Evolutionary conservation across 23 red algal genomes (phyloP).

Genomic region (Gracilariopsis chorda): DNA sequence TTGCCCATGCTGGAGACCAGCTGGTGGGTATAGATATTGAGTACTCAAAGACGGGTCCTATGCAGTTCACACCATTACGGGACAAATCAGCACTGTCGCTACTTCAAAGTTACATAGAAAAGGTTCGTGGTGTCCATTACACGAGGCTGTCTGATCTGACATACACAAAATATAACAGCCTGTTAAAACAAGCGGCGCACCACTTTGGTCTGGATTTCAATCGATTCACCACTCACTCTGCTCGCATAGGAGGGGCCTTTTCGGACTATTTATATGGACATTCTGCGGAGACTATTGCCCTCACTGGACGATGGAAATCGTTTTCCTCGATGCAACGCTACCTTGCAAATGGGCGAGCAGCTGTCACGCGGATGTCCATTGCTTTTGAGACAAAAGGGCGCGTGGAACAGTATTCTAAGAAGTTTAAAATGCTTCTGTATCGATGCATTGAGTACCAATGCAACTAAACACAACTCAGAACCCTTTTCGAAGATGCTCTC

Average conservation of each 20-base stretch:
- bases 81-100: not conserved
- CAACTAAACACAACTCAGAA: too few species aligned
- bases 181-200: not conserved
- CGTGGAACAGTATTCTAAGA: too few species aligned
- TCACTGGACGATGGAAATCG: not conserved
- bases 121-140: not conserved
- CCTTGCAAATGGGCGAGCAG: not conserved
- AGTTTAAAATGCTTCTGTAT: too few species aligned
- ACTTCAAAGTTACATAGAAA: not conserved
- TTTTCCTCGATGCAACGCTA: not conserved
- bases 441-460: too few species aligned
- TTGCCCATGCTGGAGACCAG: not conserved
- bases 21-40: not conserved
- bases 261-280: not conserved
- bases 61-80: not conserved
- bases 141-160: not conserved
- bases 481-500: too few species aligned
- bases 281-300: not conserved
- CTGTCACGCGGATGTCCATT: not conserved
- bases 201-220: not conserved
- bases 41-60: not conserved
- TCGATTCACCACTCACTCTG: not conserved
- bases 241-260: conserved; percentile 9
- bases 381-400: too few species aligned
- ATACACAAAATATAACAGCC: not conserved